phyloP scores from a whole-genome alignment of 1,284 basidiomycete species.

The Ustilago lituana region DNA sequence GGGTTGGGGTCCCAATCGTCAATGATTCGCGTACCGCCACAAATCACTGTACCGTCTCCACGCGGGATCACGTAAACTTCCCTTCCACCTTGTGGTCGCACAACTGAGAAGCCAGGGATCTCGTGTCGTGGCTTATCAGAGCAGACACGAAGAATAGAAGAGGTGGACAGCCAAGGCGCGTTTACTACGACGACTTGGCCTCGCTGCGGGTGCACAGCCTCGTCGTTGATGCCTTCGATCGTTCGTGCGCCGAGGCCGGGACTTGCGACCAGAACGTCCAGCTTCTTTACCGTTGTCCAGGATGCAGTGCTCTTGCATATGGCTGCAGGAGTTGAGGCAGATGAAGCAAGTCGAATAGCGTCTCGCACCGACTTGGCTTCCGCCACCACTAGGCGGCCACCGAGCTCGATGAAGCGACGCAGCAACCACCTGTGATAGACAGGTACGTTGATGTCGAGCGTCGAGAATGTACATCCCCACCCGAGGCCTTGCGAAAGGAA shows the following conservation, averaged over 20 bases:
- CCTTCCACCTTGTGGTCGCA: constrained; percentile 39
- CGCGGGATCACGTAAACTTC: constrained; percentile 59
- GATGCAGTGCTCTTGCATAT: background rate
- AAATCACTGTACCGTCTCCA: constrained; percentile 54
- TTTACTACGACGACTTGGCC: constrained; percentile 57
- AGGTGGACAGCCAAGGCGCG: constrained; percentile 51
- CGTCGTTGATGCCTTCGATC: constrained; percentile 39
- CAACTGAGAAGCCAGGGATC: constrained; percentile 30
- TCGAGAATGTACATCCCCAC: constrained; percentile 49
- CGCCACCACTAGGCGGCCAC: constrained; percentile 39
- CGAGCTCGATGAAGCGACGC: constrained; percentile 41
- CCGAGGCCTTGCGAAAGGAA: constrained; percentile 17
- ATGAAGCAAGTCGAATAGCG: constrained; percentile 9
- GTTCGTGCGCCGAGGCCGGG: constrained; percentile 51
- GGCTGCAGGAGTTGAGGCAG: background rate
- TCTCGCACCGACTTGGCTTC: constrained; percentile 12
- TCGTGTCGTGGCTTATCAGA: background rate
- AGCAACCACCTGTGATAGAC: constrained; percentile 51
- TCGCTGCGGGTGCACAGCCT: constrained; percentile 42
- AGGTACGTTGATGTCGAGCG: constrained; percentile 56
- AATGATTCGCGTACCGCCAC: constrained; percentile 57
- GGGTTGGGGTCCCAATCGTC: constrained; percentile 38
- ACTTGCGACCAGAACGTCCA: constrained; percentile 36
- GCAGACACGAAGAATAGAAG: background rate
- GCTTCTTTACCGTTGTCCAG: background rate